Percentiles rank a stretch among this genome's conserved stretches.
Evolutionary conservation across 768 basidiomycete species (phyloP).

Genomic region (Boletus edulis): DNA sequence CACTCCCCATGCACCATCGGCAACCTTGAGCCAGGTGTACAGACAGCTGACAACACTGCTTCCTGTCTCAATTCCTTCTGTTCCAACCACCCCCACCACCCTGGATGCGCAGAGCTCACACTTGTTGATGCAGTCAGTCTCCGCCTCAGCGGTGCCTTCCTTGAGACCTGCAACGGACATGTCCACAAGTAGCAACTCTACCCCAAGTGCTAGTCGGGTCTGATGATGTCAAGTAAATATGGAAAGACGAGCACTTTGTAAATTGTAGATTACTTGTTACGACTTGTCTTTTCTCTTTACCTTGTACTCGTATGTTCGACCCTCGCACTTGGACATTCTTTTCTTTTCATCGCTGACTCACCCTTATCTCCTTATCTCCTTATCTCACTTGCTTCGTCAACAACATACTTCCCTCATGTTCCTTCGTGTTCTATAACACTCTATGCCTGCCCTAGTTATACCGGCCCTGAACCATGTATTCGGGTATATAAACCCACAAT

Average conservation of each 20-base stretch:
- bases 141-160: not conserved
- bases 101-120: not conserved
- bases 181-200: not conserved
- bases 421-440: too few relatives aligned
- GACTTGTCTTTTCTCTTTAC: too few relatives aligned
- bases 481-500: too few relatives aligned
- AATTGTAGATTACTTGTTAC: constrained; percentile 11
- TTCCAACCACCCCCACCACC: not conserved
- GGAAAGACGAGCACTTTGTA: constrained; percentile 1
- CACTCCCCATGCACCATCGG: not conserved
- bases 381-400: too few relatives aligned
- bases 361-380: too few relatives aligned
- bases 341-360: too few relatives aligned
- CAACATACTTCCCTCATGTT: too few relatives aligned
- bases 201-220: not conserved
- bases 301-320: too few relatives aligned
- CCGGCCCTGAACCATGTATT: too few relatives aligned
- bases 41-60: constrained; percentile 7
- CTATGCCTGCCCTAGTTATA: too few relatives aligned
- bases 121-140: not conserved
- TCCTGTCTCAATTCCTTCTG: not conserved
- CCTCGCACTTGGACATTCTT: too few relatives aligned
- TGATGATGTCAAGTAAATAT: constrained; percentile 7
- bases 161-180: not conserved
- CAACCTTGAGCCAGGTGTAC: not conserved